These are phyloP conservation scores for Stephanodiscus triporus DNA, from an alignment of 108 stramenopile genomes.

Conservation along the genomic window DNA sequence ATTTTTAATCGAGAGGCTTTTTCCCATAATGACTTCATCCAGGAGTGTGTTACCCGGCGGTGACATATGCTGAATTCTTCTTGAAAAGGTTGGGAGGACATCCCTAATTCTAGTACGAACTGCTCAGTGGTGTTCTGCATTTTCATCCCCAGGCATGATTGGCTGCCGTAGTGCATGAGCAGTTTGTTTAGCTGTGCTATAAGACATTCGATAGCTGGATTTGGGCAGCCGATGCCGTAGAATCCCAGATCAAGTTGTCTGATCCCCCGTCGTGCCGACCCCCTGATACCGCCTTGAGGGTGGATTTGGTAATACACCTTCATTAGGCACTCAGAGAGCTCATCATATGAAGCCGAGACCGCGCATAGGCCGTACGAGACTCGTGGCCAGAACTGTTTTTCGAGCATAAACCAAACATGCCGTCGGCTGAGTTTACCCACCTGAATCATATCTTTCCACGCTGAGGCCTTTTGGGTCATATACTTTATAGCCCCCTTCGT, in stretches of 20 bases:
- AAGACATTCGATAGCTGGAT: conserved; percentile 12
- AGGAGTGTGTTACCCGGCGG: neutral
- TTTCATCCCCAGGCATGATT: neutral
- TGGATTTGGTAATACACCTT: neutral
- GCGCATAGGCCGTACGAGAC: conserved; percentile 1
- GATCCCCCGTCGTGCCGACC: neutral
- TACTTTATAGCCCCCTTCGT: neutral
- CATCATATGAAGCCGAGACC: neutral
- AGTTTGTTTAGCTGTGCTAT: conserved; percentile 10
- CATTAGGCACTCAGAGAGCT: neutral
- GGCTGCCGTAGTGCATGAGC: conserved; percentile 16
- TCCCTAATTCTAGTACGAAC: conserved; percentile 11
- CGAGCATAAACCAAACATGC: conserved; percentile 8
- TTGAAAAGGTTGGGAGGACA: conserved; percentile 11
- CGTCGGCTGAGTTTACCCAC: neutral
- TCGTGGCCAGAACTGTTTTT: conserved; percentile 10
- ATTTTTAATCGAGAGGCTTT: neutral
- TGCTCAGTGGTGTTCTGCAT: neutral
- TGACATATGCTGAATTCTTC: neutral
- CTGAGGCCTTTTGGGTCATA: neutral
- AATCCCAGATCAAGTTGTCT: conserved; percentile 11
- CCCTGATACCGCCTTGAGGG: neutral
- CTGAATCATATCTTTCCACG: neutral
- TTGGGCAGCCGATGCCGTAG: conserved; percentile 17
- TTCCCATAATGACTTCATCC: conserved; percentile 17